phyloP scores from a whole-genome alignment of 2,329 filamentous ascomycete species.

The Botrytis elliptica region DNA sequence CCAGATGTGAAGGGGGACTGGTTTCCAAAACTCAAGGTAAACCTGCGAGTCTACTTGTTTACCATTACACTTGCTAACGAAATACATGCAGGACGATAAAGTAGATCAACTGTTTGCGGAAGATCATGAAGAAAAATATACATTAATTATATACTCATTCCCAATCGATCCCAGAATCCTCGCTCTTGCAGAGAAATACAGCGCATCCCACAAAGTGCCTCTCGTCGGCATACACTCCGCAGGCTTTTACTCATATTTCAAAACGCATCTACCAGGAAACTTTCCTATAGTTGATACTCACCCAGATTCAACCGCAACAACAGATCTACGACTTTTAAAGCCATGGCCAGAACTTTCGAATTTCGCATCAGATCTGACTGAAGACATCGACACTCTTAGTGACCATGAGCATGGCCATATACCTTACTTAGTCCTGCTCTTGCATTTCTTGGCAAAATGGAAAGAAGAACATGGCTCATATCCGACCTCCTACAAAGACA shows the following conservation, averaged over 20 bases:
- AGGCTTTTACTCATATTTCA: conserved; percentile 89
- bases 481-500: conserved; percentile 79
- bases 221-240: conserved; percentile 82
- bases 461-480: conserved; percentile 66
- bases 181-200: conserved; percentile 48
- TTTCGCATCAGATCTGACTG: conserved; percentile 66
- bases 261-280: conserved; percentile 70
- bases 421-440: conserved; percentile 78
- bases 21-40: conserved; percentile 52
- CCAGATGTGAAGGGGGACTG: conserved; percentile 83
- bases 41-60: too few relatives aligned
- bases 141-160: conserved; percentile 59
- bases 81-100: conserved; percentile 7
- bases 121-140: conserved; percentile 47
- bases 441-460: conserved; percentile 83
- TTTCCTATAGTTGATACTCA: conserved; percentile 96
- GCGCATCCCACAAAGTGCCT: conserved; percentile 62
- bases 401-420: conserved; percentile 88
- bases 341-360: conserved; percentile 81
- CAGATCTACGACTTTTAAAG: conserved; percentile 77
- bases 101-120: conserved; percentile 33
- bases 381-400: conserved; percentile 65
- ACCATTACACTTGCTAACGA: neutral
- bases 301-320: conserved; percentile 79
- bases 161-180: conserved; percentile 56